Evolutionary conservation across 495 filamentous ascomycete species (phyloP), one percentile per base, ranked within the genome.

Genomic region (Penicillium flavigenum): DNA sequence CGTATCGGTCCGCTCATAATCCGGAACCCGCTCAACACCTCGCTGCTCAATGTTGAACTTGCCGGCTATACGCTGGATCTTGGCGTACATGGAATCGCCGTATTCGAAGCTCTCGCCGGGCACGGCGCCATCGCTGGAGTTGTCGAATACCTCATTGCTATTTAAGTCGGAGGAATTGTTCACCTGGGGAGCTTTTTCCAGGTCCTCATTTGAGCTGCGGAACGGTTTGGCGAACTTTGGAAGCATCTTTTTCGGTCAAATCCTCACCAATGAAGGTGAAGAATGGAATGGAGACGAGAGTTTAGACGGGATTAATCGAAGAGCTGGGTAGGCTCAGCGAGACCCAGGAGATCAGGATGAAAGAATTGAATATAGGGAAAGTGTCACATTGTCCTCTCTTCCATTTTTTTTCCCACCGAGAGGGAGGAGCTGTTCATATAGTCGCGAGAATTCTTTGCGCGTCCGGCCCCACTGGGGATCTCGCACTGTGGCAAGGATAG

Each of bases 1-100:
- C 39, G 76, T 81, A 70, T 90, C 86, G 17, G 80, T 85, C 62
- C 88, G 77, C 75, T 95, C 89, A 56, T 86, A 77, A 38, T 83
- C 82, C 0, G 89, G 89, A 47, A 93, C 89, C 26, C 89, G 81
- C 75, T 93, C 89, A 50, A 93, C 89, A 47, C 90, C 90, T 64
- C 90, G 79, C 72, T 80, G 85, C 69, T 95, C 90, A 22, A 95
- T 80, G 39, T 86, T 84, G 62, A 87, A 81, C 60, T 79, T 84
- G 5, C 82, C 86, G 0, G 87, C 89, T 17, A 90, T 61, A 11
- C 86, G 82, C 73, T 91, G 87, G 5, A 88, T 58, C 71, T 81
- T 88, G 19, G 88, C 88, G 62, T 83, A 87, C 29, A 77, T 54
- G 22, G 79, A 81, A 54, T 85, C 69, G 53, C 87, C 88, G 31